Percentiles rank a stretch among this genome's conserved stretches.
Conservation (phyloP, 2,329 filamentous ascomycete genomes). For the Colletotrichum sp. region DNA sequence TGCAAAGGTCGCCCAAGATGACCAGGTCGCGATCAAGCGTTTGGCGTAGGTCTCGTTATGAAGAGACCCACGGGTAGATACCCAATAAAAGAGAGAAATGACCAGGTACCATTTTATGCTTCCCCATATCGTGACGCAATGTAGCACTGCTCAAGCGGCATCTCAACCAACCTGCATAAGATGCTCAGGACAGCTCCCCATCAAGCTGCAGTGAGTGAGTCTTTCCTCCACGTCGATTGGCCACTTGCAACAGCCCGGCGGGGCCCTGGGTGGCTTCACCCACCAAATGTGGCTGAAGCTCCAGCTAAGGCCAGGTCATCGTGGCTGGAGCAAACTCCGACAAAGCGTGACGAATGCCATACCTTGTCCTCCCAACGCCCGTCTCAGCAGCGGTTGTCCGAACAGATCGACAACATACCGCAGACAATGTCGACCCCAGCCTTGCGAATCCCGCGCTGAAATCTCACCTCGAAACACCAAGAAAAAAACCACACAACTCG, state of each 20-base stretch:
- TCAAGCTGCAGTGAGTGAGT: neutral
- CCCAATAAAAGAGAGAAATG: constrained; percentile 7
- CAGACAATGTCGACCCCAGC: constrained; percentile 6
- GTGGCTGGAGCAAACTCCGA: constrained; percentile 10
- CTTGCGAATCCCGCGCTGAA: constrained; percentile 4
- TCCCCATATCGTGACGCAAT: neutral
- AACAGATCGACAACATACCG: constrained; percentile 1
- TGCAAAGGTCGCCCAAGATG: neutral
- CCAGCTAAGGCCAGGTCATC: neutral
- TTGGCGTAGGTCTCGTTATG: neutral
- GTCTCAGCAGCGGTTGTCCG: constrained; percentile 2
- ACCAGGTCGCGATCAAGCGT: neutral
- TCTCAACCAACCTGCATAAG: neutral
- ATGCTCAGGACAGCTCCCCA: neutral
- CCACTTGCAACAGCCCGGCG: neutral
- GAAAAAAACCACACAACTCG: neutral
- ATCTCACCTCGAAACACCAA: neutral
- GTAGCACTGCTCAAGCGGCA: neutral
- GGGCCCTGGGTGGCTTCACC: neutral
- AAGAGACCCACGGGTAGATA: constrained; percentile 4
- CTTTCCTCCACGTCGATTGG: constrained; percentile 3
- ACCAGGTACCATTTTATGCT: neutral
- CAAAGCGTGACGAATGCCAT: neutral
- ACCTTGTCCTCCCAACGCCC: neutral
- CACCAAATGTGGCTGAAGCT: neutral